Percentiles rank a stretch among this genome's conserved stretches.
These are phyloP conservation scores for Ascochyta viciae-villosae DNA, from an alignment of 2,329 filamentous ascomycete species.

Conservation along the genomic window DNA sequence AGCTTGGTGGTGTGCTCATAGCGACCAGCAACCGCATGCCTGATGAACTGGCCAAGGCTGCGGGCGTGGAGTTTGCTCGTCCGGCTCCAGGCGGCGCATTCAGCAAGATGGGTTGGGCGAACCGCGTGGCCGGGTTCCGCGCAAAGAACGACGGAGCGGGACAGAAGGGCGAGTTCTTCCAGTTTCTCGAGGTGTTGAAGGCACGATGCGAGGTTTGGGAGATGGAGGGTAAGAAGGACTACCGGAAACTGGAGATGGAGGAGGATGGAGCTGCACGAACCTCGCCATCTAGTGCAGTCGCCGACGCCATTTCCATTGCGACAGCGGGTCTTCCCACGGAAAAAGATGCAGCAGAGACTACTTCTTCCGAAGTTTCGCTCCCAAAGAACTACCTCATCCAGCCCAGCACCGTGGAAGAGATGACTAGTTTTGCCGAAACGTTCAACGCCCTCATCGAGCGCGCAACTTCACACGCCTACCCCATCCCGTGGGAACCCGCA, in stretches of 20 bases:
- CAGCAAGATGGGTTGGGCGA: slow-evolving; percentile 46
- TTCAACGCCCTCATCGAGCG: slow-evolving; percentile 32
- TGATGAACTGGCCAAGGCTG: slow-evolving; percentile 78
- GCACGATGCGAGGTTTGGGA: slow-evolving; percentile 84
- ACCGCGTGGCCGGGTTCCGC: slow-evolving; percentile 59
- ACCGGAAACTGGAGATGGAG: slow-evolving; percentile 59
- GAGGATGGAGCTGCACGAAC: slow-evolving; percentile 11
- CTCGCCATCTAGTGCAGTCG: not conserved
- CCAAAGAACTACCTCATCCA: slow-evolving; percentile 48
- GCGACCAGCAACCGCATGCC: slow-evolving; percentile 86
- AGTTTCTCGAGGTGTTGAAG: slow-evolving; percentile 77
- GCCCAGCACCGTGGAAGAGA: slow-evolving; percentile 31
- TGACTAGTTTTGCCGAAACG: slow-evolving; percentile 28
- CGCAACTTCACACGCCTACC: slow-evolving; percentile 41
- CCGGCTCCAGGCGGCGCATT: slow-evolving; percentile 49
- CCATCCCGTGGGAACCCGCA: slow-evolving; percentile 54
- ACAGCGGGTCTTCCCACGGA: slow-evolving; percentile 4
- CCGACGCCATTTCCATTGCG: not conserved
- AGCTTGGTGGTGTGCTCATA: slow-evolving; percentile 79
- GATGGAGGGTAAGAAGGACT: slow-evolving; percentile 78
- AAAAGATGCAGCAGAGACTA: not conserved
- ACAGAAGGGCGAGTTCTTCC: slow-evolving; percentile 73
- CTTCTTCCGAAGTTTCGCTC: slow-evolving; percentile 16
- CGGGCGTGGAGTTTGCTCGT: slow-evolving; percentile 71
- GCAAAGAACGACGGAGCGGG: slow-evolving; percentile 46